Base-by-base conservation (phyloP, 78 protist genomes). In the Dictyostelium firmibasis region DNA sequence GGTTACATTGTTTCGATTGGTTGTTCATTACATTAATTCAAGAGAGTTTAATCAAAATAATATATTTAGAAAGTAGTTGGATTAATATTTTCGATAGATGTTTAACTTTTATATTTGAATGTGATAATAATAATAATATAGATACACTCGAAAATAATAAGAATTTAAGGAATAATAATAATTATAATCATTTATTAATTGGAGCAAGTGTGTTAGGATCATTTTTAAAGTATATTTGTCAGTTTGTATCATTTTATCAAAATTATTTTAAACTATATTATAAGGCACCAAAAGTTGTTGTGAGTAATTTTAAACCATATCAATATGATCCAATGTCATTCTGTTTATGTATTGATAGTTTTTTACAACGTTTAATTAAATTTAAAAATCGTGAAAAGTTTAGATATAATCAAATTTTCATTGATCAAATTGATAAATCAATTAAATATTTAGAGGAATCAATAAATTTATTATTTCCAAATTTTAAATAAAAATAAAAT, bases 51-150 rank as follows among this genome's bases (percentile, higher is more conserved):
- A 62, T 88, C 7, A 35, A 20, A 27, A 41, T 70, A 1, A 62
- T 81, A 2, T 88, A 86, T 2, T 31, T 88, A 10, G 93, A 88
- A 64, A 83, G 93, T 47, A 31, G 62, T 44, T 88, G 85, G 85
- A 79, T 27, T 8, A 88, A 88, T 88, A 16, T 88, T 44, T 88
- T 88, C 38, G 93, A 88, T 88, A n/a, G 93, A 43, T 88, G 86
- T 41, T 35, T 88, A 27, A 43, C 93, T 11, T 88, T 88, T 64
- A 41, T 69, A 3, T 57, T 47, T 64, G 93, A 88, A 77, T 29
- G 11, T 53, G 76, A 76, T 35, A 76, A 75, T 27, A 33, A 72
- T 23, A 76, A 86, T 23, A 86, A 36, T 70, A 47, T n/a, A n/a
- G n/a, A n/a, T n/a, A n/a, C n/a, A n/a, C n/a, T n/a, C n/a, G n/a